Percentiles rank a stretch among this genome's conserved stretches.
Conservation (phyloP, 2,329 filamentous ascomycete genomes). For the Xylariaceae sp. region DNA sequence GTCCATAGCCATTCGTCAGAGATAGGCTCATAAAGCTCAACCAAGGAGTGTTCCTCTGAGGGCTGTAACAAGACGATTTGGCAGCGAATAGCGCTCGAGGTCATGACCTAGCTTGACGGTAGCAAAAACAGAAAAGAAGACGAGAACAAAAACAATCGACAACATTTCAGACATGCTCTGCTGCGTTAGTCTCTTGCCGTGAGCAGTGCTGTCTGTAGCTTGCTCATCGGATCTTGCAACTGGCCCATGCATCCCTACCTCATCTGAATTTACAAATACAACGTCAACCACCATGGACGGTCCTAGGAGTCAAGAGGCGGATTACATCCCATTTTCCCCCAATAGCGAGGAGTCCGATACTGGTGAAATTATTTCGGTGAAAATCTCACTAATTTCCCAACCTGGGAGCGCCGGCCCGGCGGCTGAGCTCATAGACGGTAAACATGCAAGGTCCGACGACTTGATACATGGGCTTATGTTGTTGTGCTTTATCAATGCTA, state of each 20-base stretch:
- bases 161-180: constrained; percentile 48
- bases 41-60: constrained; percentile 45
- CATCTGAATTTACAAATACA: constrained; percentile 25
- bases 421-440: constrained; percentile 26
- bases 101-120: constrained; percentile 76
- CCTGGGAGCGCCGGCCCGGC: constrained; percentile 16
- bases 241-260: constrained; percentile 28
- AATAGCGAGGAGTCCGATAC: constrained; percentile 21
- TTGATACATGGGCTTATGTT: constrained; percentile 19
- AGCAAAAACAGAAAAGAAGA: constrained; percentile 61
- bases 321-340: constrained; percentile 22
- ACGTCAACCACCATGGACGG: constrained; percentile 20
- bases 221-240: constrained; percentile 25
- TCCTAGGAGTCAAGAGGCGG: constrained; percentile 21
- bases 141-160: constrained; percentile 46
- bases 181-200: constrained; percentile 45
- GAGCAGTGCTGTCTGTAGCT: constrained; percentile 42
- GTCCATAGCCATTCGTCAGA: constrained; percentile 51
- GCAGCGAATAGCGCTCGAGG: constrained; percentile 63
- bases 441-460: constrained; percentile 21
- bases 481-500: neutral
- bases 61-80: constrained; percentile 55
- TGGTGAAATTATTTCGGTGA: constrained; percentile 16
- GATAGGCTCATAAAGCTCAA: constrained; percentile 48
- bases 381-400: constrained; percentile 8